A percentile compares a stretch with the other conserved stretches of the same genome.
phyloP scores from a whole-genome alignment of 305 asterid species.

The Stenogyne calaminthoides region DNA sequence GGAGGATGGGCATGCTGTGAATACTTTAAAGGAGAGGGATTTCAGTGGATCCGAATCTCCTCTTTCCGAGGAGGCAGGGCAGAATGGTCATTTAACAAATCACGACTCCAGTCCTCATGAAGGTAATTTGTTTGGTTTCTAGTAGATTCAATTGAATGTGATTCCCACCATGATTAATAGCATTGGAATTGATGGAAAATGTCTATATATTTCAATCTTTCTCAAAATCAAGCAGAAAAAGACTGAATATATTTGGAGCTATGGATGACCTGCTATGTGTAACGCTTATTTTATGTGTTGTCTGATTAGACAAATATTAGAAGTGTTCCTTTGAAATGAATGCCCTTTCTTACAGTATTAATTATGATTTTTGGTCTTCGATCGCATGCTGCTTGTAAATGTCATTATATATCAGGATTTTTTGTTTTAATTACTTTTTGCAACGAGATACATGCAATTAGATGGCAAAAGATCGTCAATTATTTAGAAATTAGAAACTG shows the following conservation, averaged over 20 bases:
- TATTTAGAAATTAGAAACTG: slow-evolving; percentile 4
- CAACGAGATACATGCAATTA: neutral
- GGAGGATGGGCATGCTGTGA: slow-evolving; percentile 58
- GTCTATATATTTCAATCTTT: slow-evolving; percentile 10
- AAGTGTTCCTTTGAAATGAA: neutral
- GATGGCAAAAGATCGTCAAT: slow-evolving; percentile 3
- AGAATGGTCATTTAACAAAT: slow-evolving; percentile 61
- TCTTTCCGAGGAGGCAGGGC: slow-evolving; percentile 72
- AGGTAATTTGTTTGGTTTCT: slow-evolving; percentile 42
- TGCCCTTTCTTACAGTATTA: neutral
- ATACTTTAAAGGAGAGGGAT: slow-evolving; percentile 62
- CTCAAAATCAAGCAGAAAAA: slow-evolving; percentile 12
- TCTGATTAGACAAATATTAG: neutral
- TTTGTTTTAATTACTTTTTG: neutral
- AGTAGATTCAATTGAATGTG: slow-evolving; percentile 25
- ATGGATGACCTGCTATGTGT: neutral
- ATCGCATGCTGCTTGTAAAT: slow-evolving; percentile 9
- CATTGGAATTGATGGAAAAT: slow-evolving; percentile 8
- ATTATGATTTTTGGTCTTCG: slow-evolving; percentile 1
- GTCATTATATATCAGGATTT: neutral
- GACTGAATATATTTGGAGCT: slow-evolving; percentile 1
- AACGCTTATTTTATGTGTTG: neutral
- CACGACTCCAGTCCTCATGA: slow-evolving; percentile 70
- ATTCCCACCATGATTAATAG: slow-evolving; percentile 10
- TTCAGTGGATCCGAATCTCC: slow-evolving; percentile 75